Evolutionary conservation across 2,329 filamentous ascomycete genomes (phyloP), one percentile per base, ranked within the genome.

Genomic region (Apiospora hydei): DNA sequence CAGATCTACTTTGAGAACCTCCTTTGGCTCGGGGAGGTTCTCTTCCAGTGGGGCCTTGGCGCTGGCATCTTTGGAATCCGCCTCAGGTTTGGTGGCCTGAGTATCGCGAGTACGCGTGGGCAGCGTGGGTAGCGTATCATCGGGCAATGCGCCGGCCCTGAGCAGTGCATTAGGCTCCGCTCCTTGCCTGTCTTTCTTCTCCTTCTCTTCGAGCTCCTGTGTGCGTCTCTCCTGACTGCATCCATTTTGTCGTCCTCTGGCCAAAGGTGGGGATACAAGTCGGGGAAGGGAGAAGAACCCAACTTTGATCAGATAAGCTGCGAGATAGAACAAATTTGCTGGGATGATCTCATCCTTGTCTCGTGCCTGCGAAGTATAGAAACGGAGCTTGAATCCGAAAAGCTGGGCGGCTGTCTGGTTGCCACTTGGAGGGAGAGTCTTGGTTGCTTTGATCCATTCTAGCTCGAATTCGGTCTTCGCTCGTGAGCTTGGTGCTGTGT

Each of bases 351-450:
- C 96, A 0, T 88, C 85, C 70, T 91, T 88, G 73, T 94, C 90
- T 71, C 96, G 90, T 47, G 93, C 91, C 41, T 91, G 86, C 0
- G 94, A 97, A 53, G 94, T 93, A 80, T 99, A 99, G 82, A 98
- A 99, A 18, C 94, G 93, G 69, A 99, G 88, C 83, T 99, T 99
- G 87, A 99, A 99, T 4, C 96, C 96, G 18, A 99, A 90, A 4
- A 99, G 88, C 80, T 98, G 96, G 43, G 97, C 97, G 0, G 96
- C 96, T 72, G 97, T 94, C 61, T 92, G 90, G 80, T 98, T 99
- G 43, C 97, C 96, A 43, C 89, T 87, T 1, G 95, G 94, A 5
- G 95, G 95, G 4, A 96, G 84, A 0, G 94, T 97, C 71, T 91
- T 92, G 3, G 96, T 98, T 72, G 90, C 86, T 74, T 90, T 88